Conservation (phyloP, 2,329 filamentous ascomycete genomes). For the Berkeleyomyces basicola region DNA sequence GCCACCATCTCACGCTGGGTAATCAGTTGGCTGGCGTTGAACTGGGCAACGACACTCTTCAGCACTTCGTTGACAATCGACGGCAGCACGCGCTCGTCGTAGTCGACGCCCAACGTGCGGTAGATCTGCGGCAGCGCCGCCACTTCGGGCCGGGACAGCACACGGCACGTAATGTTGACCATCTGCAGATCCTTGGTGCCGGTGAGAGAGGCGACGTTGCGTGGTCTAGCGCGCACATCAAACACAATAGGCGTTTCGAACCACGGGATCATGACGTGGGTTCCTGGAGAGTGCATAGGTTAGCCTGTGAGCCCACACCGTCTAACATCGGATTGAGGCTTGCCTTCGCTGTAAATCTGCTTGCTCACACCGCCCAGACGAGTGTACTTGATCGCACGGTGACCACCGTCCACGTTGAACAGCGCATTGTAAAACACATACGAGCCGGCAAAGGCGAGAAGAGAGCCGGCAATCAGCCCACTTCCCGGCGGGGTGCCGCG, state of each 20-base stretch:
- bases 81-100: conserved; percentile 89
- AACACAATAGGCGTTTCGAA: conserved; percentile 94
- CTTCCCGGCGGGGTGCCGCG: conserved; percentile 23
- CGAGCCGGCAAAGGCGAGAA: conserved; percentile 31
- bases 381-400: conserved; percentile 97
- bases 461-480: conserved; percentile 25
- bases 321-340: conserved; percentile 13
- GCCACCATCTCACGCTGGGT: conserved; percentile 97
- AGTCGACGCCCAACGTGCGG: conserved; percentile 84
- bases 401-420: conserved; percentile 89
- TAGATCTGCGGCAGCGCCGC: conserved; percentile 91
- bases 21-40: conserved; percentile 96
- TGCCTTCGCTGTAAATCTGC: conserved; percentile 93
- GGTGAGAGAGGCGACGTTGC: conserved; percentile 90
- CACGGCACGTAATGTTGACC: conserved; percentile 99
- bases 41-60: conserved; percentile 97
- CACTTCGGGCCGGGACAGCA: conserved; percentile 78
- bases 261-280: conserved; percentile 88
- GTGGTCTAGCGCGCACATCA: conserved; percentile 93
- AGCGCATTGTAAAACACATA: conserved; percentile 42
- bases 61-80: conserved; percentile 98
- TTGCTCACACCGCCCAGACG: conserved; percentile 82
- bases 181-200: conserved; percentile 99
- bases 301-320: conserved; percentile 13
- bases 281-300: conserved; percentile 39